These are phyloP conservation scores for Russula brevipes DNA, from an alignment of 768 basidiomycete genomes.

Conservation along the genomic window DNA sequence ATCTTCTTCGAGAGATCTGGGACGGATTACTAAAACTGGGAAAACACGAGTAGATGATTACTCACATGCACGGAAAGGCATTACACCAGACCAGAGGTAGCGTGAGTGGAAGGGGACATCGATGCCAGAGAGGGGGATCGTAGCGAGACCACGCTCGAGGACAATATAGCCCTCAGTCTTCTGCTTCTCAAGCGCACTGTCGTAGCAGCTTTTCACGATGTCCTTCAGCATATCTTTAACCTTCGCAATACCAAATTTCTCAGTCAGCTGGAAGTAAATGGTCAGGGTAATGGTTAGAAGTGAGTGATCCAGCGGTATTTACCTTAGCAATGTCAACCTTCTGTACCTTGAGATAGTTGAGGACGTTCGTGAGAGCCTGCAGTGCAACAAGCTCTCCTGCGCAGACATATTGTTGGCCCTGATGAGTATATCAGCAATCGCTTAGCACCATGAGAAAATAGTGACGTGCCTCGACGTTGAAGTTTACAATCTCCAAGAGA, in stretches of 20 bases:
- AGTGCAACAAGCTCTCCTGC: constrained; percentile 93
- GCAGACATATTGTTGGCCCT: constrained; percentile 99
- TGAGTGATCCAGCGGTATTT: constrained; percentile 1
- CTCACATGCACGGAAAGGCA: constrained; percentile 95
- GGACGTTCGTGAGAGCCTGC: constrained; percentile 90
- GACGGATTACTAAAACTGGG: background rate
- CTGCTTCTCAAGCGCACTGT: constrained; percentile 72
- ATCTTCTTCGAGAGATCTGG: constrained; percentile 97
- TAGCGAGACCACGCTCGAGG: constrained; percentile 94
- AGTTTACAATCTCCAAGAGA: constrained; percentile 97
- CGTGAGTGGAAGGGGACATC: constrained; percentile 99
- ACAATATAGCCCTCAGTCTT: constrained; percentile 82
- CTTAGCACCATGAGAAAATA: background rate
- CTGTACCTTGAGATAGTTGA: constrained; percentile 94
- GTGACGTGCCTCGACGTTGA: constrained; percentile 73
- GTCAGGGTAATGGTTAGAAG: background rate
- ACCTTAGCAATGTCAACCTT: constrained; percentile 92
- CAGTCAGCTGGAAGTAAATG: constrained; percentile 56
- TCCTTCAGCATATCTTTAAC: constrained; percentile 95
- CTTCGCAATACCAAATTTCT: constrained; percentile 83
- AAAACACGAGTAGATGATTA: constrained; percentile 24
- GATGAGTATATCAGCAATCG: constrained; percentile 16
- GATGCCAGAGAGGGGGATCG: constrained; percentile 92
- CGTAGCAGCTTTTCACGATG: constrained; percentile 79
- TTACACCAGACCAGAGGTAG: constrained; percentile 96